Base-by-base conservation (phyloP, 768 basidiomycete genomes). In the Termitomyces sp. region DNA sequence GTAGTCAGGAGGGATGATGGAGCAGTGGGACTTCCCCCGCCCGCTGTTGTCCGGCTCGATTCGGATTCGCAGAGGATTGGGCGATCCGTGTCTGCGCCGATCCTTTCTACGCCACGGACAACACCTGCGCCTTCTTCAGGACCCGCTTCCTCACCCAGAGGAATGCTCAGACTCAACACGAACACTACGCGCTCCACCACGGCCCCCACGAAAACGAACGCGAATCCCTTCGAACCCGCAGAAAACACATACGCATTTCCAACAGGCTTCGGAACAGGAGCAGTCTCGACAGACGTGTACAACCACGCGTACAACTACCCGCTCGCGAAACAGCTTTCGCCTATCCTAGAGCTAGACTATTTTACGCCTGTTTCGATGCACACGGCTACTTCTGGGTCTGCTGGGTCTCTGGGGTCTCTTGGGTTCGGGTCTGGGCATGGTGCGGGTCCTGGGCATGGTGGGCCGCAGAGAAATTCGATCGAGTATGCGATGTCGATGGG, bases 281-380 rank as follows among this genome's bases (percentile, higher is more conserved):
- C 17, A n/a, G 41, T 53, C 28, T 53, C 51, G 47, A 69, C 70
- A 5, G 73, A 76, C 52, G 68, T 73, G 1, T 75, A 71, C 61
- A 69, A 64, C 5, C 59, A 68, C 45, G 72, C 72, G 4, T 73
- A 74, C 47, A 67, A 67, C 55, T 75, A 76, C 49, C 74, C 76
- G 2, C 57, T 55, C 77, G 73, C 70, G 25, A 76, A 75, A 65
- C 85, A 79, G 44, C 76, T 88, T 37, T 86, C 86, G 1, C 85
- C 87, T 0, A 87, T 88, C 40, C 76, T 76, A 9, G 87, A 88
- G 68, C 79, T 79, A 60, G 82, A 86, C 53, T 85, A 85, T 62
- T 64, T 82, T 54, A 82, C 84, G 34, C 69, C 73, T 51, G 68
- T 51, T 42, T 73, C 70, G 51, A 67, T 49, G 35, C 35, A 37